These are phyloP conservation scores for Scutellaria minor DNA, from an alignment of 257 asterid species.

Conservation along the genomic window DNA sequence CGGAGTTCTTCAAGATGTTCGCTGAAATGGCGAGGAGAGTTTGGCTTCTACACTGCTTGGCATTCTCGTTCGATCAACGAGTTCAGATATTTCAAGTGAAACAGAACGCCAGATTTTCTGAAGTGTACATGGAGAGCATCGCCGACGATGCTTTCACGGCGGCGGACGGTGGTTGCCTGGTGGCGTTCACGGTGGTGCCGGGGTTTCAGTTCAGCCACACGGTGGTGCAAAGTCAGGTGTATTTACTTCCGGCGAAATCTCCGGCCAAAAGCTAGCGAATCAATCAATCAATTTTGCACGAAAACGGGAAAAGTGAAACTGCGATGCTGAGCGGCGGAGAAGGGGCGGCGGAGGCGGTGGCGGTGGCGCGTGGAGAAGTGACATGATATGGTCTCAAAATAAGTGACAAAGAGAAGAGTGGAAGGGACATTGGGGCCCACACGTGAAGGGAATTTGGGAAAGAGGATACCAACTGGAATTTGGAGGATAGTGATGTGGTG, in stretches of 20 bases:
- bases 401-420: conserved; percentile 17
- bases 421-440: conserved; percentile 49
- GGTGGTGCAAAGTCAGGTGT: conserved; percentile 90
- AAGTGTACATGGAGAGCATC: conserved; percentile 84
- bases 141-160: conserved; percentile 58
- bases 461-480: conserved; percentile 52
- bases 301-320: no score
- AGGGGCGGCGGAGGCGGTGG: not conserved
- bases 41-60: conserved; percentile 81
- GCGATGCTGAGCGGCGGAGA: conserved; percentile 10
- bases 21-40: conserved; percentile 86
- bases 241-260: conserved; percentile 46
- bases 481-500: conserved; percentile 34
- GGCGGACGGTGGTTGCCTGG: conserved; percentile 50
- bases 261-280: conserved; percentile 37
- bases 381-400: conserved; percentile 29
- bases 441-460: conserved; percentile 2
- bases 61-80: conserved; percentile 57
- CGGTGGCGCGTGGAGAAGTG: conserved; percentile 40
- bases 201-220: conserved; percentile 74
- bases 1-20: conserved; percentile 71
- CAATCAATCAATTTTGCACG: no score
- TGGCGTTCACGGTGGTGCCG: conserved; percentile 87
- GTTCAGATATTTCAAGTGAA: conserved; percentile 67
- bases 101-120: conserved; percentile 60